Conservation (phyloP, 345 rosid genomes). For the Euclidium syriacum region DNA sequence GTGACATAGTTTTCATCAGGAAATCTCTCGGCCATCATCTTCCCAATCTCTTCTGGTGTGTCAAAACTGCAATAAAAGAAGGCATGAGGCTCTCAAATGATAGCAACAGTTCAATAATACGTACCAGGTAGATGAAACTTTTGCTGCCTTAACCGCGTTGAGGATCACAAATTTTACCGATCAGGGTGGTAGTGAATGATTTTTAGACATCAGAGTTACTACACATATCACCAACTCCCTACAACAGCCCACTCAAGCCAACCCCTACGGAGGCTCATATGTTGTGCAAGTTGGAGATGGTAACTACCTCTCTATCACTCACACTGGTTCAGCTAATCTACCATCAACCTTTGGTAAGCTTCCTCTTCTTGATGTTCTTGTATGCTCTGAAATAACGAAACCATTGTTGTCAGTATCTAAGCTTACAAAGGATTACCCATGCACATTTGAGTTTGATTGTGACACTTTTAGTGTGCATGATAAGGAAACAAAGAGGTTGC, state of each 20-base stretch:
- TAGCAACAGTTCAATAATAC: neutral
- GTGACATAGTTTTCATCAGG: neutral
- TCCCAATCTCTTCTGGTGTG: neutral
- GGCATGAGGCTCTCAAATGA: neutral
- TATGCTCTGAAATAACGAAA: neutral
- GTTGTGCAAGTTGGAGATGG: neutral
- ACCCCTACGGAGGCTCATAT: neutral
- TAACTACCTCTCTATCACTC: neutral
- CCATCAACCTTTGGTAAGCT: neutral
- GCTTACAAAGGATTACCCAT: neutral
- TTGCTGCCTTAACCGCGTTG: neutral
- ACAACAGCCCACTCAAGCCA: neutral
- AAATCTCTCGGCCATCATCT: neutral
- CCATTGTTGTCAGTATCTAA: neutral
- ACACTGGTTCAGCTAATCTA: neutral
- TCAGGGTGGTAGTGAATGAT: neutral
- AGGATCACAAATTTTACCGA: neutral
- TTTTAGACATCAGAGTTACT: neutral
- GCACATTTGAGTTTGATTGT: neutral
- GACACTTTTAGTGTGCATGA: neutral
- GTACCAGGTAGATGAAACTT: neutral
- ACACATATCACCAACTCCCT: neutral
- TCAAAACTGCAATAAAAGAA: neutral
- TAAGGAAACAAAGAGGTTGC: neutral
- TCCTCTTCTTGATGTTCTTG: neutral